A percentile compares a stretch with the other conserved stretches of the same genome.
phyloP scores from a whole-genome alignment of 306 rosid species.

The Betula pendula region DNA sequence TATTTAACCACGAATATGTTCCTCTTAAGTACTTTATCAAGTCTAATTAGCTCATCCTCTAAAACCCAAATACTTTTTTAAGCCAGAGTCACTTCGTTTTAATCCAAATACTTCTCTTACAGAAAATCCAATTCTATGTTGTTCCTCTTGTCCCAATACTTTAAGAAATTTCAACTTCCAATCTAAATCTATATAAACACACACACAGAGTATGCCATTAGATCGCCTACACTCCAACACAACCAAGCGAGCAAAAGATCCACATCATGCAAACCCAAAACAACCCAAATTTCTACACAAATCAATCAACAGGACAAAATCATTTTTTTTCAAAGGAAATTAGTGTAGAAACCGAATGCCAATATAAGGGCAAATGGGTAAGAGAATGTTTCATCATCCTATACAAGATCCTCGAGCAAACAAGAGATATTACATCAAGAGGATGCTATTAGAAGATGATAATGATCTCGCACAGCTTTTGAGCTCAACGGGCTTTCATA shows the following conservation, averaged over 20 bases:
- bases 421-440: conserved; percentile 14
- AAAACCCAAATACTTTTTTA: not conserved
- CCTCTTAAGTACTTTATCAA: not conserved
- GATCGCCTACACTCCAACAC: not conserved
- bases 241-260: not conserved
- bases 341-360: not conserved
- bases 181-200: not conserved
- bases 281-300: not conserved
- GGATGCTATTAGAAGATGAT: conserved; percentile 38
- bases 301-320: not conserved
- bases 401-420: conserved; percentile 36
- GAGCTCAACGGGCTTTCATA: conserved; percentile 51
- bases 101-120: not conserved
- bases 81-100: not conserved
- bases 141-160: not conserved
- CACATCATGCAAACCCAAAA: not conserved
- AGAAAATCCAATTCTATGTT: not conserved
- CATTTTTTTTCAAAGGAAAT: not conserved
- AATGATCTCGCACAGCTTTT: conserved; percentile 70
- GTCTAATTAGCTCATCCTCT: not conserved
- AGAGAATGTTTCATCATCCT: conserved; percentile 47
- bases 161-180: not conserved
- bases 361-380: not conserved
- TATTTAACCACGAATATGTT: not conserved
- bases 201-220: not conserved